Evolutionary conservation across 495 filamentous ascomycete species (phyloP).

Genomic region (Parathielavia hyrcaniae): DNA sequence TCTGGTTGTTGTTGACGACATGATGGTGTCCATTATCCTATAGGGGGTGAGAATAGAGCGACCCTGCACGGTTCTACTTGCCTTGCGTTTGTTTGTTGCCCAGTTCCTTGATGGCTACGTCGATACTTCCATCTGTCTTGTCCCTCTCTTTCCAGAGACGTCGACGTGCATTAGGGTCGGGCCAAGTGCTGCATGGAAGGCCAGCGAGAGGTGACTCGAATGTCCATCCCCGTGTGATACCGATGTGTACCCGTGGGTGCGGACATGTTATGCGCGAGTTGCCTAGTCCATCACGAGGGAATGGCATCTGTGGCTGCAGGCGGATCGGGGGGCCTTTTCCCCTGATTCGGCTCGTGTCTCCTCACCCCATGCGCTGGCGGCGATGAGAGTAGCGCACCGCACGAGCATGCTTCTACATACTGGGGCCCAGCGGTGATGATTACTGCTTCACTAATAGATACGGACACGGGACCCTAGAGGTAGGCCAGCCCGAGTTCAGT

Average conservation of each 20-base stretch:
- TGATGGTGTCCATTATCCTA: background rate
- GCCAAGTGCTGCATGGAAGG: slow-evolving; percentile 15
- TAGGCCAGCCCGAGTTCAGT: background rate
- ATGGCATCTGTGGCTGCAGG: background rate
- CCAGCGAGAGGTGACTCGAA: slow-evolving; percentile 1
- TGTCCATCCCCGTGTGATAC: background rate
- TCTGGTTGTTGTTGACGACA: background rate
- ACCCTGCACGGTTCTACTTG: background rate
- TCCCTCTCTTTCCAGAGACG: background rate
- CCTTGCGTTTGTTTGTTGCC: background rate
- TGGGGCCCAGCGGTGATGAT: background rate
- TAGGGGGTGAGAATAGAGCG: background rate
- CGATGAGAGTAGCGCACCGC: background rate
- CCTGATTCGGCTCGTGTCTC: background rate
- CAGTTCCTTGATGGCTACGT: background rate
- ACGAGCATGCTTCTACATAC: background rate
- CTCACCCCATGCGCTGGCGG: background rate
- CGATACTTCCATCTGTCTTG: background rate
- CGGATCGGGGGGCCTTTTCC: background rate
- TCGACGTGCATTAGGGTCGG: slow-evolving; percentile 7
- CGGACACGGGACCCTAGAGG: background rate
- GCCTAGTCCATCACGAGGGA: background rate
- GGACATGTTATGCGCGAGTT: background rate
- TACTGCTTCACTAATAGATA: background rate
- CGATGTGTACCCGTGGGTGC: background rate